Base-by-base conservation (phyloP, 306 rosid genomes). In the Abrus precatorius region DNA sequence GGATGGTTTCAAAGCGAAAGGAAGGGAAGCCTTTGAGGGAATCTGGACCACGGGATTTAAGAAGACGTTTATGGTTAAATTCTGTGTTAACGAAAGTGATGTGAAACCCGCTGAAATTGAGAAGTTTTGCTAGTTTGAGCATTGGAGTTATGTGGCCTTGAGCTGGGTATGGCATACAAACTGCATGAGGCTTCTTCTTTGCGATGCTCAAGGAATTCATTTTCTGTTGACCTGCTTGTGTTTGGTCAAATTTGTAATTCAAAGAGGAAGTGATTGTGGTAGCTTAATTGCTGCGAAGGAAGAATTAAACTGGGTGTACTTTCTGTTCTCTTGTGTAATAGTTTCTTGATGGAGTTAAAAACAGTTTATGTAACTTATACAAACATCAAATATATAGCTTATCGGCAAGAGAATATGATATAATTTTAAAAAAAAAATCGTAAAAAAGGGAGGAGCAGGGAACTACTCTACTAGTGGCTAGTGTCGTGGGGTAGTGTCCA, bases 141-240 rank as follows among this genome's bases (percentile, higher is more conserved):
- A 75, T 6, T 47, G 79, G 79, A 64, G 70, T 75, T 60, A 45
- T 60, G 80, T 74, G 79, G 20, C 79, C 68, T 28, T 74, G 55
- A 5, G 44, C 78, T 74, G 44, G 68, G 78, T 44, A 60, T 8
- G 79, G 47, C 29, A 75, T 44, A 36, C 59, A 60, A 12, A 60
- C n/a, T 7, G 79, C 79, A 75, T 44, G 79, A 59, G 33, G 45
- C 77, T 74, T 57, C 66, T 56, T 4, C 32, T 13, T 61, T 36
- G 0, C 3, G 7, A 1, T 43, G 38, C 30, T 7, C 32, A 29
- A 27, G 6, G n/a, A 57, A 43, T 44, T 12, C 79, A 75, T 75
- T 61, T 73, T 72, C 9, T 33, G 47, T 8, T 33, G 0, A 4
- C 5, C 4, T 2, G 59, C 41, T 69, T 69, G 55, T 44, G 33